phyloP scores from a whole-genome alignment of 768 basidiomycete species.

The Lanmaoa pseudosensibilis region DNA sequence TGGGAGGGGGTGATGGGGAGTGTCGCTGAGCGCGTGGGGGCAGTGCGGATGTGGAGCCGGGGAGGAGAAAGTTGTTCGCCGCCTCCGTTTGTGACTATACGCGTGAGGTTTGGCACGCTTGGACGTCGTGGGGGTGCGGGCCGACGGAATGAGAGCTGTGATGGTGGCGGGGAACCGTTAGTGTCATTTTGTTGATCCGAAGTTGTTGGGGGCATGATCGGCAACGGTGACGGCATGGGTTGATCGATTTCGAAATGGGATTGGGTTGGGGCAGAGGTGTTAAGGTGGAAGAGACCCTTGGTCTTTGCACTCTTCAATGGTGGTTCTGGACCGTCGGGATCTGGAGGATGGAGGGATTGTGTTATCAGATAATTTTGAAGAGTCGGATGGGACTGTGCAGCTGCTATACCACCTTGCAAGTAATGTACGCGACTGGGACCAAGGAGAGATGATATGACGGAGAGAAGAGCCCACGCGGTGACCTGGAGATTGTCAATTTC shows the following conservation, averaged over 20 bases:
- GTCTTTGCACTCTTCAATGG: constrained; percentile 33
- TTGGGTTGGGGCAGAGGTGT: constrained; percentile 54
- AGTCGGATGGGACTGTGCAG: constrained; percentile 56
- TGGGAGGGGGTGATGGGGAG: constrained; percentile 46
- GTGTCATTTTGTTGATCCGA: constrained; percentile 41
- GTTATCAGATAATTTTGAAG: constrained; percentile 51
- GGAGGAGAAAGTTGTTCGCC: constrained; percentile 44
- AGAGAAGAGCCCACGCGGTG: constrained; percentile 71
- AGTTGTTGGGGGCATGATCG: constrained; percentile 53
- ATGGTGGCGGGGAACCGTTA: constrained; percentile 67
- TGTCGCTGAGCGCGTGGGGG: constrained; percentile 59
- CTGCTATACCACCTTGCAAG: constrained; percentile 69
- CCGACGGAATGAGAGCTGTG: constrained; percentile 53
- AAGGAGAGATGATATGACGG: constrained; percentile 60
- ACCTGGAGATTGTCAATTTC: constrained; percentile 55
- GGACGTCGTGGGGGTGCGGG: constrained; percentile 57
- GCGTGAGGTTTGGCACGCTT: constrained; percentile 61
- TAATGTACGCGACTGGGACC: constrained; percentile 59
- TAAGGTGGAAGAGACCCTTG: constrained; percentile 66
- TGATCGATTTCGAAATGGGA: constrained; percentile 62
- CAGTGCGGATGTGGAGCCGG: constrained; percentile 60
- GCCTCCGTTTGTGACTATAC: constrained; percentile 59
- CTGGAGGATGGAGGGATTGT: constrained; percentile 15
- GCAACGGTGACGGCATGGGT: constrained; percentile 49
- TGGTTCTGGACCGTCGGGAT: constrained; percentile 15